Base-by-base conservation (phyloP, 2,329 filamentous ascomycete species). In the Phialophora macrospora region DNA sequence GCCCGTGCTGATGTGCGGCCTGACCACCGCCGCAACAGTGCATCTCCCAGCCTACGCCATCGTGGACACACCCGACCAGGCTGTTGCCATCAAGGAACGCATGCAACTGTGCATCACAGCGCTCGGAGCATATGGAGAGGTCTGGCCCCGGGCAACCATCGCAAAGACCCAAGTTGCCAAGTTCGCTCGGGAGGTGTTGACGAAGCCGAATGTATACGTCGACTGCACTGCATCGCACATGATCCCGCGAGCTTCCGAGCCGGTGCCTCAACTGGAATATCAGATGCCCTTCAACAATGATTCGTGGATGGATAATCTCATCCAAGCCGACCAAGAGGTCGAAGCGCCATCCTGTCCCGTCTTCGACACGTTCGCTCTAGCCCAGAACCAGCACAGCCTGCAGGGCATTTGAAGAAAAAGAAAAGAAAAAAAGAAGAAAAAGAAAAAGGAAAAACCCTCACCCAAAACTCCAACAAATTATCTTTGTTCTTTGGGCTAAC, bases 1-100 rank as follows among this genome's bases (percentile, higher is more conserved):
- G 0, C 91, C 92, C 64, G 93, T 94, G 78, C 93, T 95, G 79
- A 91, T 89, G 38, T 95, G 91, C 74, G 88, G 90, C 46, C 81
- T 95, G 57, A 91, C 91, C 1, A 81, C 94, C 60, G 90, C 89
- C 20, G 91, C 91, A 6, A 90, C 93, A 71, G 90, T 94, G 3
- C 91, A 95, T 73, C 83, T 96, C 26, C 91, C 89, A 62, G 91
- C 90, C 68, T 96, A 92, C 87, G 87, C 85, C 5, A 81, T 82
- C 72, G 80, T 79, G 56, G 74, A 88, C 81, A 60, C 57, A 1
- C 65, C 62, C 11, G 65, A 71, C 7, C 71, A 68, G 38, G 64
- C 72, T 14, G 68, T 70, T 22, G 70, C 70, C 0, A 67, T 75
- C 12, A 75, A 74, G 55, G 72, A 73, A 34, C 68, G 75, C 11